These are phyloP conservation scores for Xerocomus minutiporus DNA, from an alignment of 1,284 basidiomycete genomes.

Conservation along the genomic window DNA sequence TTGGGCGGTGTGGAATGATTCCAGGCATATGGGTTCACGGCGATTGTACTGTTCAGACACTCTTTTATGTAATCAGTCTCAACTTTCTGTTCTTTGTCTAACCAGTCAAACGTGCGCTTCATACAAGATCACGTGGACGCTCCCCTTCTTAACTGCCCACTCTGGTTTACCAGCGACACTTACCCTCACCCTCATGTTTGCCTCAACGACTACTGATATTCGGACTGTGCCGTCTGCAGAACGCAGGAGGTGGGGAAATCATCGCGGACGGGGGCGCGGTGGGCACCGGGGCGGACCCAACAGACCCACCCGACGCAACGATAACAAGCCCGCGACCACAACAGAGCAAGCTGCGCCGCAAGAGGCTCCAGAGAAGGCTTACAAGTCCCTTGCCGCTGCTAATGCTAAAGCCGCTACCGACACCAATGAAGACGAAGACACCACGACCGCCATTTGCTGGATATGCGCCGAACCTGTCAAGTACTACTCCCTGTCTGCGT, in stretches of 20 bases:
- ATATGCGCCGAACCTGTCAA: conserved; percentile 96
- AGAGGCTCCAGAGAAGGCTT: background rate
- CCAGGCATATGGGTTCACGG: too few relatives aligned
- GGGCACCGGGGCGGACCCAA: conserved; percentile 8
- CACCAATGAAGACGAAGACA: conserved; percentile 20
- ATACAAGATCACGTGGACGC: conserved; percentile 12
- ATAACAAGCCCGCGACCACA: conserved; percentile 10
- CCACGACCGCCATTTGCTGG: conserved; percentile 67
- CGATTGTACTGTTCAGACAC: background rate
- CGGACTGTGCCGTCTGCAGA: conserved; percentile 3
- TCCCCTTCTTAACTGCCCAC: background rate
- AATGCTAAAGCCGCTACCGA: background rate
- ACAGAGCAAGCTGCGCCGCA: background rate
- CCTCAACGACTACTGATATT: conserved; percentile 12
- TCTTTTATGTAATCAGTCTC: background rate
- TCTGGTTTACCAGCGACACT: background rate
- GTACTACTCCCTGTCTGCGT: conserved; percentile 84
- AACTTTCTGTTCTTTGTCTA: background rate
- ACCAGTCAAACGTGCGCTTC: background rate
- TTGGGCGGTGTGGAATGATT: conserved; percentile 25
- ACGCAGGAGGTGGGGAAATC: conserved; percentile 13
- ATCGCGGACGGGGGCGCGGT: conserved; percentile 21
- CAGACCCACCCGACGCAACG: conserved; percentile 7
- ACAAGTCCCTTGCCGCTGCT: background rate
- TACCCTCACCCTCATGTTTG: conserved; percentile 19